Evolutionary conservation across 2,329 filamentous ascomycete genomes (phyloP), one percentile per base, ranked within the genome.

Genomic region (Alternaria sp.): DNA sequence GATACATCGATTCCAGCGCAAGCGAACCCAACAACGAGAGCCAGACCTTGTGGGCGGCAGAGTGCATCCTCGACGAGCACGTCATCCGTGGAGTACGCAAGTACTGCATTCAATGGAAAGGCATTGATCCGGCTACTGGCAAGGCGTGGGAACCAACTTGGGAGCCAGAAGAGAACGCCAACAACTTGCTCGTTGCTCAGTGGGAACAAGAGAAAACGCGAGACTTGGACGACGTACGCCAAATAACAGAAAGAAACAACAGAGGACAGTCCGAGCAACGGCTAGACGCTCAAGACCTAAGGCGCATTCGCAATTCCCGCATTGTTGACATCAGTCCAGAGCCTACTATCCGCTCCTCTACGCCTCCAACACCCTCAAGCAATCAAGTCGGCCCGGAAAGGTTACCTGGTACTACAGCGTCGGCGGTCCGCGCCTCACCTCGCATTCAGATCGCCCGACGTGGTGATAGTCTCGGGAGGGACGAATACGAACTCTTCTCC

Each of bases 91-190:
- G 63, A 9, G 61, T 78, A 9, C 46, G 59, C 4, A 44, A 65
- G n/a, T 89, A 87, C 63, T 69, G 79, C 3, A 81, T 88, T 52
- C 81, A 86, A 67, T 88, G 86, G 86, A 81, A 79, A 46, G 80
- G 83, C 58, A 52, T 51, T 51, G 75, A 87, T 66, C 74, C 79
- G n/a, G 59, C 65, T 2, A 85, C 83, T 37, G 84, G 83, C 17
- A 70, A 81, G 60, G 58, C 62, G 1, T 88, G 82, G 68, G 55
- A 73, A 3, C 81, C 81, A 9, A 82, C 76, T 46, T 88, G 86
- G 86, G 85, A 81, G 50, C 77, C 73, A 0, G 78, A 79, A 39
- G 50, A 51, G 7, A 58, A 67, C 61, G 70, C 73, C 3, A 80
- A 74, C 51, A 57, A 70, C n/a, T 45, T 58, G n/a, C 70, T 78